phyloP scores from a whole-genome alignment of 176 grass and related monocot species.

The Cenchrus fungigraminus region DNA sequence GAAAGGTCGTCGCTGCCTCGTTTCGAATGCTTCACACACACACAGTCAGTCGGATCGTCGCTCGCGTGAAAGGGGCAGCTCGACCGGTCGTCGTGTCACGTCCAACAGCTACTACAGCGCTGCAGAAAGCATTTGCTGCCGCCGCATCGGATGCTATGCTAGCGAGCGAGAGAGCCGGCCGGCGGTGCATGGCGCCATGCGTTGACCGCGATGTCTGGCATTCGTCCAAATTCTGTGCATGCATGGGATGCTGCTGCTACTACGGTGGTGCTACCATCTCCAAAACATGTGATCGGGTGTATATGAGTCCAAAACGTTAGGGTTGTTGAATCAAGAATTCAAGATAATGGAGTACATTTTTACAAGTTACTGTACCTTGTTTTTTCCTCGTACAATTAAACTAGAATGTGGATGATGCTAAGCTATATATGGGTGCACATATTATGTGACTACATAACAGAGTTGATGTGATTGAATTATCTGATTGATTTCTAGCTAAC shows the following conservation, averaged over 20 bases:
- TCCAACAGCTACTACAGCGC: slow-evolving; percentile 2
- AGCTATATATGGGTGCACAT: too few relatives aligned
- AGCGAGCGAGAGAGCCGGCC: neutral
- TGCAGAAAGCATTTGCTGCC: neutral
- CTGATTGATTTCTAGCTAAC: too few relatives aligned
- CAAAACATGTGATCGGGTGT: neutral
- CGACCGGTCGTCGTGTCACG: neutral
- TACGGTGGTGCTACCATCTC: neutral
- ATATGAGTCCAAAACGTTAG: neutral
- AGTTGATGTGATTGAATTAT: too few relatives aligned
- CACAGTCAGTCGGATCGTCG: neutral
- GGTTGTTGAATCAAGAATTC: neutral
- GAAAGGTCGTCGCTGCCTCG: neutral
- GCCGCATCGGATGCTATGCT: too few relatives aligned
- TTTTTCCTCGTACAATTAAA: too few relatives aligned
- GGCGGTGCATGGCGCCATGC: neutral
- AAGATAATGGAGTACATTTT: neutral
- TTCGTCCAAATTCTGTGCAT: neutral
- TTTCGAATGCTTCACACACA: neutral
- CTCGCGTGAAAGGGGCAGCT: neutral
- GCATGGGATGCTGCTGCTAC: neutral
- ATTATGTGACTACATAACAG: too few relatives aligned
- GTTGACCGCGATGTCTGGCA: neutral
- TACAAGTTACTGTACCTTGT: neutral
- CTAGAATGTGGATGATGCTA: too few relatives aligned